phyloP scores from a whole-genome alignment of 148 eudicot species.

The Vaccinium myrtillus region DNA sequence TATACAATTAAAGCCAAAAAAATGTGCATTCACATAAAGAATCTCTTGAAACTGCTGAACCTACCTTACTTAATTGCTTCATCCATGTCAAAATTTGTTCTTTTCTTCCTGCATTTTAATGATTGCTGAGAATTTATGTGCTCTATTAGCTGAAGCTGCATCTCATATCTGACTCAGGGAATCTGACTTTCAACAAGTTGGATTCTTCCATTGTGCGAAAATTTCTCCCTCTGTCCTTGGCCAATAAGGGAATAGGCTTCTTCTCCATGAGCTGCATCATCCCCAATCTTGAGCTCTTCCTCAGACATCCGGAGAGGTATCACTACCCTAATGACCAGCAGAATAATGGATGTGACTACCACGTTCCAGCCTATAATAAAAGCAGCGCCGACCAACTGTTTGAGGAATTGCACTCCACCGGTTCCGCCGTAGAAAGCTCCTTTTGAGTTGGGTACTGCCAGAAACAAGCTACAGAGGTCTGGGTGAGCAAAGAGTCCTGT shows the following conservation, averaged over 20 bases:
- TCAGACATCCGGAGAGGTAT: constrained; percentile 28
- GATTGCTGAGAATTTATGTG: neutral
- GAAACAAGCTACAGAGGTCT: constrained; percentile 21
- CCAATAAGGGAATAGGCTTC: constrained; percentile 30
- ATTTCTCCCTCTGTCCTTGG: constrained; percentile 22
- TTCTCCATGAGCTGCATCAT: constrained; percentile 31
- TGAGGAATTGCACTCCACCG: constrained; percentile 19
- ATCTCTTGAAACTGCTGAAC: neutral
- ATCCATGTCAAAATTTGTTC: neutral
- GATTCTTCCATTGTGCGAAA: constrained; percentile 7
- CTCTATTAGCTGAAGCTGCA: neutral
- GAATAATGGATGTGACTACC: constrained; percentile 24
- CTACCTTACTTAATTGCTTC: neutral
- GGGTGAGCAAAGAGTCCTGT: constrained; percentile 31
- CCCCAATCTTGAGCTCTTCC: constrained; percentile 26
- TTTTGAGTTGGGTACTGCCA: constrained; percentile 20
- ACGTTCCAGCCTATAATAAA: constrained; percentile 29
- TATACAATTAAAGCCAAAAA: neutral
- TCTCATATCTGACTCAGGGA: neutral
- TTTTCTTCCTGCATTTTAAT: neutral
- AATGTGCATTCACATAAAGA: neutral
- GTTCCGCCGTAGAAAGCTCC: constrained; percentile 22
- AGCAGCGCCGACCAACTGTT: constrained; percentile 23
- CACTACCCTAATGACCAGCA: constrained; percentile 13
- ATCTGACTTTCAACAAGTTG: neutral